A percentile compares a stretch with the other conserved stretches of the same genome.
These are phyloP conservation scores for Clavispora vitiphila DNA, from an alignment of 805 yeast genomes.

Conservation along the genomic window DNA sequence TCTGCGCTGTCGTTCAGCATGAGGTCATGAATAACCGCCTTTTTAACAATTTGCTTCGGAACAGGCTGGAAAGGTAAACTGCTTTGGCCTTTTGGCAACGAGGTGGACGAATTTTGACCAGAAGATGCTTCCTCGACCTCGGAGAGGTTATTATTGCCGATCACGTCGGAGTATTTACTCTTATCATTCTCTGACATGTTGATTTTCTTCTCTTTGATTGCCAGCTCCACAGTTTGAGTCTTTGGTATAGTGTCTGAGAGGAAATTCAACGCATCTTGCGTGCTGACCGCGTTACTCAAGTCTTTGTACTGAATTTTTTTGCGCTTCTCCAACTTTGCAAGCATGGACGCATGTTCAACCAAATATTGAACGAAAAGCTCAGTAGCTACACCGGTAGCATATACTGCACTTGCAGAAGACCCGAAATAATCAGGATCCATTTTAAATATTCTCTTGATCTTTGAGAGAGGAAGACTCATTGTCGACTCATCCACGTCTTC, in stretches of 20 bases:
- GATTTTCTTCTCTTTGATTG: conserved; percentile 41
- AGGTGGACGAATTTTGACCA: conserved; percentile 2
- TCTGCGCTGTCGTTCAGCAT: conserved; percentile 19
- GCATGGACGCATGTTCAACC: conserved; percentile 63
- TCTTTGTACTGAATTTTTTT: conserved; percentile 70
- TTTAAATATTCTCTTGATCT: conserved; percentile 67
- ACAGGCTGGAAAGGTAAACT: conserved; percentile 24
- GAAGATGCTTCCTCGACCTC: conserved; percentile 1
- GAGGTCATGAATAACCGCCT: conserved; percentile 32
- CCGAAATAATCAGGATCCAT: conserved; percentile 69
- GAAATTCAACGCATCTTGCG: conserved; percentile 57
- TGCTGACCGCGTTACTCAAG: conserved; percentile 57
- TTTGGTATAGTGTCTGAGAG: conserved; percentile 65
- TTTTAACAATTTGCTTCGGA: conserved; percentile 15
- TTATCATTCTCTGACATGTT: conserved; percentile 12
- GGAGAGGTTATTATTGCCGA: conserved; percentile 5
- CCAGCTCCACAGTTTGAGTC: conserved; percentile 45
- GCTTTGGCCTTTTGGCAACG: conserved; percentile 39
- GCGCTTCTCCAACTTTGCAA: conserved; percentile 60
- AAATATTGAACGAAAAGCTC: conserved; percentile 68
- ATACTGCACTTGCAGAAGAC: conserved; percentile 68
- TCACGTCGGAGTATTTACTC: conserved; percentile 2
- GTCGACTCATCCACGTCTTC: conserved; percentile 8
- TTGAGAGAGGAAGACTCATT: conserved; percentile 52
- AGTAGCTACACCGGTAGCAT: conserved; percentile 71